phyloP scores from a whole-genome alignment of 176 grass and related monocot genomes.

The Poa pratensis region DNA sequence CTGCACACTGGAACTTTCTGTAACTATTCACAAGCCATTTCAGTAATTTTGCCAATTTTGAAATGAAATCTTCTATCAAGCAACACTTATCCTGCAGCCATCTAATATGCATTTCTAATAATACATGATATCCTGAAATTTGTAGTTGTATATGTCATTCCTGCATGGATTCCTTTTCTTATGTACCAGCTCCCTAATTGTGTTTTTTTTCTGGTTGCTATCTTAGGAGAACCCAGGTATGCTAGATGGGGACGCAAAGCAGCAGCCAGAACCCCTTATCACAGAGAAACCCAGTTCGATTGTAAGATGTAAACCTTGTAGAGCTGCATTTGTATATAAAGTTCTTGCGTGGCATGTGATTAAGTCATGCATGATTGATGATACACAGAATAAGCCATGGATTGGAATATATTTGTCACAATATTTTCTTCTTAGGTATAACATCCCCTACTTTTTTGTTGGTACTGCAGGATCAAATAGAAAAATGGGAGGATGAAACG shows the following conservation, averaged over 20 bases:
- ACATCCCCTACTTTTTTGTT: slow-evolving; percentile 28
- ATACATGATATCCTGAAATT: not conserved
- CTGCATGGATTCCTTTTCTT: slow-evolving; percentile 13
- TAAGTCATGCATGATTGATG: not conserved
- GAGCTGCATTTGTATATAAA: not conserved
- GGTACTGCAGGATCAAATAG: slow-evolving; percentile 23
- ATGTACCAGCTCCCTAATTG: slow-evolving; percentile 1
- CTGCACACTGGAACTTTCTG: not conserved
- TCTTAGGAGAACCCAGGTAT: slow-evolving; percentile 34
- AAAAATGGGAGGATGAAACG: slow-evolving; percentile 26
- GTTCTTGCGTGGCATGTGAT: not conserved
- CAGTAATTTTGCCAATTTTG: not conserved
- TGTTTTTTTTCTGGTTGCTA: slow-evolving; percentile 15
- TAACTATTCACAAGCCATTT: not conserved
- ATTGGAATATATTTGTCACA: not conserved
- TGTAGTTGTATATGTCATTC: not conserved
- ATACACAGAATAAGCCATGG: not conserved
- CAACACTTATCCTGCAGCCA: not conserved
- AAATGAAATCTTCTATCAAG: not conserved
- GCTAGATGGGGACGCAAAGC: not conserved
- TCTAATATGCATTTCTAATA: not conserved
- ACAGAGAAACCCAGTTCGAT: slow-evolving; percentile 15
- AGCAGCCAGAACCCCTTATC: slow-evolving; percentile 35
- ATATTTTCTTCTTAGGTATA: not conserved
- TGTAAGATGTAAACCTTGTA: slow-evolving; percentile 23